Percentiles rank a stretch among this genome's conserved stretches.
Evolutionary conservation across 176 grass and related monocot species (phyloP).

Genomic region (Rhynchospora pubera): DNA sequence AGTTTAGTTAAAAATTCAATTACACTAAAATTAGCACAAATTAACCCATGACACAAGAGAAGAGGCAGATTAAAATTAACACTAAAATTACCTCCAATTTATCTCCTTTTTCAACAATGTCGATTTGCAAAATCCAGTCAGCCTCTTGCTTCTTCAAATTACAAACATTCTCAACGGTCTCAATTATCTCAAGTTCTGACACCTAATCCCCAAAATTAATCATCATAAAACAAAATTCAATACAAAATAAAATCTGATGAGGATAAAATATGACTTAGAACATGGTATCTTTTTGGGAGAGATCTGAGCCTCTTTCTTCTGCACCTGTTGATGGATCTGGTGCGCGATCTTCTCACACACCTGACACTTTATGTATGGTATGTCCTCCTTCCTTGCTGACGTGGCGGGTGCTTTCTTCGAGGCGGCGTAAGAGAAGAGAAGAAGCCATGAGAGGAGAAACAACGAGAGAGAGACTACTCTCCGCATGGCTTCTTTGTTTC

Average conservation of each 20-base stretch:
- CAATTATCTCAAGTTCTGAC: conserved; percentile 90
- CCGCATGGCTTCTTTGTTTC: neutral
- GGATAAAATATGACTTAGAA: no score
- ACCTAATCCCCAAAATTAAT: conserved; percentile 34
- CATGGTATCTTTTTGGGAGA: conserved; percentile 57
- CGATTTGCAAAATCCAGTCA: conserved; percentile 88
- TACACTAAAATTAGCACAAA: neutral
- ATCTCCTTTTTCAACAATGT: conserved; percentile 81
- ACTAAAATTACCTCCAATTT: conserved; percentile 54
- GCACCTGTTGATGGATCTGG: conserved; percentile 69
- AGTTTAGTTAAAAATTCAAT: neutral
- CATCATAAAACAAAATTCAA: conserved; percentile 8
- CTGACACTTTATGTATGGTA: conserved; percentile 90
- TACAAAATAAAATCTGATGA: neutral
- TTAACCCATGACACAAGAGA: neutral
- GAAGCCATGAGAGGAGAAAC: conserved; percentile 24
- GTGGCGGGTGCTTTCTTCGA: conserved; percentile 51
- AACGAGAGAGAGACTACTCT: conserved; percentile 1
- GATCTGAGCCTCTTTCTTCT: conserved; percentile 45
- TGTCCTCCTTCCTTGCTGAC: conserved; percentile 76
- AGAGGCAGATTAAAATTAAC: neutral
- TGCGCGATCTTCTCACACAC: conserved; percentile 88
- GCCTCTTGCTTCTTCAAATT: conserved; percentile 98
- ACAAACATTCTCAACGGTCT: conserved; percentile 95
- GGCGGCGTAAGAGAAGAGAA: conserved; percentile 14